Conservation (phyloP, 352 stramenopile species). For the Pythium coloratum region DNA sequence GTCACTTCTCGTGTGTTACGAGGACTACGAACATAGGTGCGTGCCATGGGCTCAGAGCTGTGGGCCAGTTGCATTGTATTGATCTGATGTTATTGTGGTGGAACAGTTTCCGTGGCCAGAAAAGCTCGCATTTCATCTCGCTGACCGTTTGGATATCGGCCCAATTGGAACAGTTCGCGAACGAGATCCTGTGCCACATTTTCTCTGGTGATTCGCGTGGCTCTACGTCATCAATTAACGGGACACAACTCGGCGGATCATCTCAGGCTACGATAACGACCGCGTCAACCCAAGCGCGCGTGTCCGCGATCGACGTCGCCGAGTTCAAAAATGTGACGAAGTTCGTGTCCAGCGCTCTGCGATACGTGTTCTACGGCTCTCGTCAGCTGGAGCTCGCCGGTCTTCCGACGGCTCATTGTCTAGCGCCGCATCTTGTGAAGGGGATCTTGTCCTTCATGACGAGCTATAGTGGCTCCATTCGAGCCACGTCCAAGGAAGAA, state of each 20-base stretch:
- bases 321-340: conserved; percentile 82
- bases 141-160: conserved; percentile 83
- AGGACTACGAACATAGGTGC: conserved; percentile 77
- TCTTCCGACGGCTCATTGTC: conserved; percentile 68
- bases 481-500: conserved; percentile 66
- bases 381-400: conserved; percentile 76
- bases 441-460: conserved; percentile 58
- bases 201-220: conserved; percentile 33
- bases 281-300: conserved; percentile 3
- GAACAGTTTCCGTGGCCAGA: conserved; percentile 69
- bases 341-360: conserved; percentile 68
- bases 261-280: background rate
- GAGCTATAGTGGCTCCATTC: conserved; percentile 71
- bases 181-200: conserved; percentile 71
- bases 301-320: conserved; percentile 53
- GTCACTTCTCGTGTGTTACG: conserved; percentile 80
- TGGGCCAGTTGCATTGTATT: no score
- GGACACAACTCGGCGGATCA: background rate
- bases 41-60: background rate
- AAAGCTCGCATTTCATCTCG: conserved; percentile 72
- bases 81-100: background rate
- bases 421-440: conserved; percentile 63
- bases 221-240: background rate
- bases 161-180: conserved; percentile 75
- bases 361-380: conserved; percentile 82